Evolutionary conservation across 2,329 filamentous ascomycete genomes (phyloP), one percentile per base, ranked within the genome.

Genomic region (Gliomastix tumulicola): DNA sequence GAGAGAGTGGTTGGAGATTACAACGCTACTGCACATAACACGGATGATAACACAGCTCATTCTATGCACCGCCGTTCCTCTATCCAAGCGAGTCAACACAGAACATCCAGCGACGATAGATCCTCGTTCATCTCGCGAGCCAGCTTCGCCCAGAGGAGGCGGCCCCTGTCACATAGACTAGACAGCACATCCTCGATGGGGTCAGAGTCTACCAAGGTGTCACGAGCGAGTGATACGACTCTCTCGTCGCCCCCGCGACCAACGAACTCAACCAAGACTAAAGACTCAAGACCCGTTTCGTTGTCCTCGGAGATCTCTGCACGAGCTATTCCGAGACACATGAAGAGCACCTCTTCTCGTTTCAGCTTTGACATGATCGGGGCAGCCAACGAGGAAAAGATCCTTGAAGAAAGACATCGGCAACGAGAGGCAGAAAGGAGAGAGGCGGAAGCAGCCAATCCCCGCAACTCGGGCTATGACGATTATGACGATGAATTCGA

Each of bases 331-430:
- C 78, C 77, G 3, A 73, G 63, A 41, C 77, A 82, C 43, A 82
- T 82, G 77, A 82, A 81, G 57, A 88, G 84, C 53, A 85, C 81
- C 10, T 85, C 84, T 0, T 88, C 83, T 0, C 69, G 85, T 12
- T 89, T 90, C 52, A 89, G 84, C 49, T 90, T 90, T 49, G 84
- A 89, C 49, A 85, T 88, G 68, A 74, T 80, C 13, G 82, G 81
- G 6, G 76, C 76, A 6, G 82, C 82, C 12, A 72, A 76, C 41
- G 70, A 80, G 48, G 78, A 82, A 55, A 82, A 79, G 55, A 55
- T 83, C 25, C 62, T 88, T 28, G 86, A 88, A 54, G 85, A 87
- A 47, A 74, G 79, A 33, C 83, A 88, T 54, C 69, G 81, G 13
- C 74, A 83, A 45, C 76, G 78, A 37, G 76, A 81, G 42, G 63